Evolutionary conservation across 768 basidiomycete species (phyloP), one percentile per base, ranked within the genome.

Genomic region (Tulasnella sp.): DNA sequence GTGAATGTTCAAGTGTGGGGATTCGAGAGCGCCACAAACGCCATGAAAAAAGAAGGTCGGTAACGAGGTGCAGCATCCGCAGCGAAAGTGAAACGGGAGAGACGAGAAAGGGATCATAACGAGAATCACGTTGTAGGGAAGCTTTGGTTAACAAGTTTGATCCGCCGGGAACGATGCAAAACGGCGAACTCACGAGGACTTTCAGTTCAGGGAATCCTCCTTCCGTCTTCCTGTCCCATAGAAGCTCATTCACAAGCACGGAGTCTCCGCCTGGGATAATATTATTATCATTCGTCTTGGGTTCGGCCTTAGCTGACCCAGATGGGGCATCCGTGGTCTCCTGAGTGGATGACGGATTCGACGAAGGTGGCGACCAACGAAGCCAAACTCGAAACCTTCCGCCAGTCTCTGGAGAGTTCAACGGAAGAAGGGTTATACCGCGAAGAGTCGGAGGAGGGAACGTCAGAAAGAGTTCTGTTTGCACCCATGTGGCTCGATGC

Each of bases 321-420:
- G 37, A 44, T 7, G 44, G 44, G 1, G 44, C 44, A 44, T 44
- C 55, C 46, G 72, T 55, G 44, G 70, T 84, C 80, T 39, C 89
- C 86, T 4, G 83, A 78, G 42, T 61, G 39, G 42, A 74, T 79
- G 23, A 82, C 15, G 57, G 44, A 80, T 55, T 83, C 81, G 23
- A 84, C 83, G 16, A 83, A 85, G 4, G 84, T 81, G 40, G 46
- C 48, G 71, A 3, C 35, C 29, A 79, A 7, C 86, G 88, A 46
- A 98, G 84, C 96, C 96, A 98, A 32, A 98, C 90, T 26, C 96
- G 90, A 84, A 98, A 98, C 67, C 95, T 88, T 57, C 96, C 96
- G 32, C 91, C 92, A 20, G 95, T 93, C 78, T 96, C 95, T 23
- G 93, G 91, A 26, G 89, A 83, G 81, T 90, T 93, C 75, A 91